These are phyloP conservation scores for Linum tenue DNA, from an alignment of 345 rosid genomes.

Conservation along the genomic window DNA sequence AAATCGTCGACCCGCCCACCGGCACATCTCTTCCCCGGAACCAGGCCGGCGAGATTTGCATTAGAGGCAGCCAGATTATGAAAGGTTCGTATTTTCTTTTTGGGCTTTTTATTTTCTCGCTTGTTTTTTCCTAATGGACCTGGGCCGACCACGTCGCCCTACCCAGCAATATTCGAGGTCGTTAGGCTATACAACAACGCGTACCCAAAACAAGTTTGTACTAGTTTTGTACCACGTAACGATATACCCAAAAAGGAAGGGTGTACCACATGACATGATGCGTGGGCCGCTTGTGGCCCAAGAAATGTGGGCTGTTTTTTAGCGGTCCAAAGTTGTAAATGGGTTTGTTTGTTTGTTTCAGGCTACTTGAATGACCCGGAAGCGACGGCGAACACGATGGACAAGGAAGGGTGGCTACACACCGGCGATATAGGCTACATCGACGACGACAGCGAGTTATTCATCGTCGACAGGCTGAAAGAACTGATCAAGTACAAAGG, in stretches of 20 bases:
- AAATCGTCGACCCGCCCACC: slow-evolving; percentile 63
- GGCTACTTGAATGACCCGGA: slow-evolving; percentile 52
- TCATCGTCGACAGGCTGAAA: slow-evolving; percentile 53
- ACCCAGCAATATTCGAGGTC: too few relatives aligned
- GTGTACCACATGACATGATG: too few relatives aligned
- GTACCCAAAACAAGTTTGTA: too few relatives aligned
- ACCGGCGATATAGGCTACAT: slow-evolving; percentile 27
- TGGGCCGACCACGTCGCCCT: too few relatives aligned
- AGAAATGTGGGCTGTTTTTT: too few relatives aligned
- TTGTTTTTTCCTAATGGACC: neutral
- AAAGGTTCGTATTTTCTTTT: slow-evolving; percentile 36
- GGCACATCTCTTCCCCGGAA: slow-evolving; percentile 49
- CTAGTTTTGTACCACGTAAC: too few relatives aligned
- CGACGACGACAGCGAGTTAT: slow-evolving; percentile 51
- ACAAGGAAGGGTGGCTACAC: slow-evolving; percentile 40
- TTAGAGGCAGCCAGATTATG: slow-evolving; percentile 80
- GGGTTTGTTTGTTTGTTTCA: neutral
- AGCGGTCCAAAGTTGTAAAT: too few relatives aligned
- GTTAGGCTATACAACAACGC: too few relatives aligned
- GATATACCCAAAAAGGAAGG: too few relatives aligned
- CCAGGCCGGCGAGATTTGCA: slow-evolving; percentile 71
- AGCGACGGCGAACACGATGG: slow-evolving; percentile 43
- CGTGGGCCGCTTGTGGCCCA: too few relatives aligned
- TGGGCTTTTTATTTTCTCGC: neutral
- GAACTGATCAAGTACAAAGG: slow-evolving; percentile 62